These are phyloP conservation scores for Phytophthora sp. DNA, from an alignment of 352 stramenopile genomes.

Conservation along the genomic window DNA sequence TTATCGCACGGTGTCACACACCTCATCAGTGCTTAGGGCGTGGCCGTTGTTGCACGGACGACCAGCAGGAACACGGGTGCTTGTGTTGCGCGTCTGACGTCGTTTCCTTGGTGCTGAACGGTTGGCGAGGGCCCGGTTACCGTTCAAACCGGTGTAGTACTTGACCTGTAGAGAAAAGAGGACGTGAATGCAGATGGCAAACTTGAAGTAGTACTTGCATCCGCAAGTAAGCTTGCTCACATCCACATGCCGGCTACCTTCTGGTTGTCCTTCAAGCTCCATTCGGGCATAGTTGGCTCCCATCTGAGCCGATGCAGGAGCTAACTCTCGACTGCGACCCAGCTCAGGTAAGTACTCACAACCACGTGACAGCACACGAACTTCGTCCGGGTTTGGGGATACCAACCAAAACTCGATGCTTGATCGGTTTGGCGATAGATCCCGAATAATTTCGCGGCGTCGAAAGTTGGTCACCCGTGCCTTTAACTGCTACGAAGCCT, in stretches of 20 bases:
- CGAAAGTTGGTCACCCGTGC: conserved; percentile 13
- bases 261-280: not conserved
- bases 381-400: not conserved
- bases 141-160: too few relatives aligned
- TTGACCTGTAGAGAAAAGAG: conserved; percentile 5
- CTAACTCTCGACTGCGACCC: not conserved
- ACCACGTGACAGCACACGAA: conserved; percentile 3
- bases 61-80: too few relatives aligned
- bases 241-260: not conserved
- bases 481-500: not conserved
- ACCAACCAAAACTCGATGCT: conserved; percentile 7
- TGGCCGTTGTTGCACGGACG: too few relatives aligned
- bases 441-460: not conserved
- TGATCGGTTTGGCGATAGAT: not conserved
- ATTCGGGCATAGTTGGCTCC: conserved; percentile 1
- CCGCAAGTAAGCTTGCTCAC: conserved; percentile 1
- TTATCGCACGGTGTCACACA: too few relatives aligned
- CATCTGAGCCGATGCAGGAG: conserved; percentile 13
- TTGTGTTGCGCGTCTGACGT: too few relatives aligned
- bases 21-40: too few relatives aligned
- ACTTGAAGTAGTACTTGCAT: conserved; percentile 23
- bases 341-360: not conserved
- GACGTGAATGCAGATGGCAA: conserved; percentile 4
- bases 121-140: too few relatives aligned
- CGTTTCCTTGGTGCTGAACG: too few relatives aligned